These are phyloP conservation scores for Diaporthe sp. DNA, from an alignment of 2,329 filamentous ascomycete species.

Conservation along the genomic window DNA sequence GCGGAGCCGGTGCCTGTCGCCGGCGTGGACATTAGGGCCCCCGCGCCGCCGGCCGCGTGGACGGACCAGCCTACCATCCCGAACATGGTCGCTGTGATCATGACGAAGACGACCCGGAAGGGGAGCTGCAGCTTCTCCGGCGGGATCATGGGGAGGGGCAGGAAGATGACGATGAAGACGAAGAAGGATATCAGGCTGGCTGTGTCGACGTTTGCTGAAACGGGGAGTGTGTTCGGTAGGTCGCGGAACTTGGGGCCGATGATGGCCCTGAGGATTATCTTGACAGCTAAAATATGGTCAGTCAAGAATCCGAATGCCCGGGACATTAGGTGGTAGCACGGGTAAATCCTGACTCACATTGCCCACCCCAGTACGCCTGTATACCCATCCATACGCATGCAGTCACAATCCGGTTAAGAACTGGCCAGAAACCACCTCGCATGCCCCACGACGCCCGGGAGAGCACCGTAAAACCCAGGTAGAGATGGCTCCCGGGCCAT, in stretches of 20 bases:
- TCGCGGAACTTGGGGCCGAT: conserved; percentile 42
- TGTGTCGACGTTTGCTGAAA: conserved; percentile 41
- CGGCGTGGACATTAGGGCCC: conserved; percentile 39
- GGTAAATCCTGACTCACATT: conserved; percentile 27
- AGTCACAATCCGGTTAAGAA: conserved; percentile 45
- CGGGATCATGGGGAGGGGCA: conserved; percentile 43
- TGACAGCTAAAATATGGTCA: conserved; percentile 37
- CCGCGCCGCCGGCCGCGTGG: conserved; percentile 41
- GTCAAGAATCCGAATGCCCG: neutral
- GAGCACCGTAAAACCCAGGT: conserved; percentile 48
- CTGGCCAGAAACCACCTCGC: conserved; percentile 46
- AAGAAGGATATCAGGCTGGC: conserved; percentile 44
- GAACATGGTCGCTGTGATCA: conserved; percentile 45
- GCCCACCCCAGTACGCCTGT: conserved; percentile 44
- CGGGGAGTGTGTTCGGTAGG: conserved; percentile 41
- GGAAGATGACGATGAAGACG: conserved; percentile 43
- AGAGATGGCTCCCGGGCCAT: conserved; percentile 47
- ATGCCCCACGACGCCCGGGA: conserved; percentile 41
- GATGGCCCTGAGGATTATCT: conserved; percentile 43
- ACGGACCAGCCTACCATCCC: conserved; percentile 46
- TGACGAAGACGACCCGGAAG: conserved; percentile 42
- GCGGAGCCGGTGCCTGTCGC: conserved; percentile 41
- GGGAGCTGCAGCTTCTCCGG: conserved; percentile 44
- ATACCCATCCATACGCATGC: conserved; percentile 46
- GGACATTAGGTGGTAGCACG: no score